phyloP scores from a whole-genome alignment of 257 asterid genomes.

The Petunia axillaris region DNA sequence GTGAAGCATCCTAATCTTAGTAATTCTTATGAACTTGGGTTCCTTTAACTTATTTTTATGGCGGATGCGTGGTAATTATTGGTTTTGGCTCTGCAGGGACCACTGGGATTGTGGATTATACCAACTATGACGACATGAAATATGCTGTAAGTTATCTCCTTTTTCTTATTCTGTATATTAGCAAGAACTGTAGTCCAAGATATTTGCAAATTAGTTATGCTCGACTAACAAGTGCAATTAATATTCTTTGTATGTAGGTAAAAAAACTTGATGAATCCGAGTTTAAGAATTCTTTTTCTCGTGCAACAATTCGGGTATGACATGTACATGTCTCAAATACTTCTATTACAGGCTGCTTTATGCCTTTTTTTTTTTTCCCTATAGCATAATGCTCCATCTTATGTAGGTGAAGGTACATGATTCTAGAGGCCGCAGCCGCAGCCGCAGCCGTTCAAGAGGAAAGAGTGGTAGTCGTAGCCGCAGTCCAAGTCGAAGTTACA shows the following conservation, averaged over 20 bases:
- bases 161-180: background rate
- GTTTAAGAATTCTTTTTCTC: conserved; percentile 86
- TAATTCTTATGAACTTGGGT: background rate
- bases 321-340: background rate
- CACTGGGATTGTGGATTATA: conserved; percentile 91
- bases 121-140: conserved; percentile 85
- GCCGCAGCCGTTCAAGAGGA: conserved; percentile 71
- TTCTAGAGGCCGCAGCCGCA: conserved; percentile 69
- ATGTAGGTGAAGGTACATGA: conserved; percentile 87
- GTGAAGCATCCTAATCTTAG: conserved; percentile 6
- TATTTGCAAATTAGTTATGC: background rate
- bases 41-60: background rate
- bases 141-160: conserved; percentile 67
- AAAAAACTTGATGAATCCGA: conserved; percentile 95
- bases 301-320: conserved; percentile 80
- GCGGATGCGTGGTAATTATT: background rate
- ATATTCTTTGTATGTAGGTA: conserved; percentile 47
- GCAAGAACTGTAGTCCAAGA: background rate
- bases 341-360: background rate
- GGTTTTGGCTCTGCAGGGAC: conserved; percentile 56
- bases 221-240: background rate
- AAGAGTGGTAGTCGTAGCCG: conserved; percentile 68
- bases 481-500: conserved; percentile 64
- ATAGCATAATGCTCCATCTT: background rate
- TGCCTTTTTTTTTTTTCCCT: background rate